Evolutionary conservation across 768 basidiomycete genomes (phyloP).

Genomic region (Chalciporus chontae): DNA sequence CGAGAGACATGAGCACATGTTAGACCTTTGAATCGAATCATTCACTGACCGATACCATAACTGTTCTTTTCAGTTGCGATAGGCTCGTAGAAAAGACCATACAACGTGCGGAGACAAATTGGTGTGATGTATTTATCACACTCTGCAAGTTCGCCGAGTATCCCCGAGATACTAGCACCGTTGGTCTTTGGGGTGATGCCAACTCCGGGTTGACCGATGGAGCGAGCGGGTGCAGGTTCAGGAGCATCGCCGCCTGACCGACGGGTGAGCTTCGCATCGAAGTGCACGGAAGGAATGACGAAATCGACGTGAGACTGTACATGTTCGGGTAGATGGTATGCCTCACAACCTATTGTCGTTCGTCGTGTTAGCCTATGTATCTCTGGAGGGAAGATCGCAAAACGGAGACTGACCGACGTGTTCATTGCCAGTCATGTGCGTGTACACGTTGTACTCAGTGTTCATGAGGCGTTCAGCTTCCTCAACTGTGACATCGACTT

Average conservation of each 20-base stretch:
- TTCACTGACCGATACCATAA: slow-evolving; percentile 31
- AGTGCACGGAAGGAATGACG: slow-evolving; percentile 35
- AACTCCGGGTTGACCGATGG: slow-evolving; percentile 16
- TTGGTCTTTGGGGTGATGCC: slow-evolving; percentile 16
- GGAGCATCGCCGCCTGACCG: slow-evolving; percentile 6
- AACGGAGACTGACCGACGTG: slow-evolving; percentile 20
- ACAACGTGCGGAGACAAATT: slow-evolving; percentile 27
- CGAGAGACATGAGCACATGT: no score
- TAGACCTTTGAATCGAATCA: background rate
- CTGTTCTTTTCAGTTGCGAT: slow-evolving; percentile 31
- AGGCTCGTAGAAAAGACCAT: slow-evolving; percentile 25
- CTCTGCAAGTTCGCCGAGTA: slow-evolving; percentile 10
- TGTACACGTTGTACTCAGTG: slow-evolving; percentile 31
- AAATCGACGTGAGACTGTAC: slow-evolving; percentile 33
- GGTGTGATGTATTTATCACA: slow-evolving; percentile 32
- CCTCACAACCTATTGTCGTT: slow-evolving; percentile 28
- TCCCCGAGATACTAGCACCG: slow-evolving; percentile 6
- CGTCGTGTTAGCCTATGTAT: background rate
- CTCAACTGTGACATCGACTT: slow-evolving; percentile 24
- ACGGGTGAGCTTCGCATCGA: slow-evolving; percentile 21
- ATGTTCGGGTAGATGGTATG: slow-evolving; percentile 31
- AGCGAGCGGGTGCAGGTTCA: slow-evolving; percentile 1
- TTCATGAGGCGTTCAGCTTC: slow-evolving; percentile 33
- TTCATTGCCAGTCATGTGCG: slow-evolving; percentile 24
- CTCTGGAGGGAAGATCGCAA: background rate